phyloP scores from a whole-genome alignment of 2,329 filamentous ascomycete species.

The Trichoderma sp. region DNA sequence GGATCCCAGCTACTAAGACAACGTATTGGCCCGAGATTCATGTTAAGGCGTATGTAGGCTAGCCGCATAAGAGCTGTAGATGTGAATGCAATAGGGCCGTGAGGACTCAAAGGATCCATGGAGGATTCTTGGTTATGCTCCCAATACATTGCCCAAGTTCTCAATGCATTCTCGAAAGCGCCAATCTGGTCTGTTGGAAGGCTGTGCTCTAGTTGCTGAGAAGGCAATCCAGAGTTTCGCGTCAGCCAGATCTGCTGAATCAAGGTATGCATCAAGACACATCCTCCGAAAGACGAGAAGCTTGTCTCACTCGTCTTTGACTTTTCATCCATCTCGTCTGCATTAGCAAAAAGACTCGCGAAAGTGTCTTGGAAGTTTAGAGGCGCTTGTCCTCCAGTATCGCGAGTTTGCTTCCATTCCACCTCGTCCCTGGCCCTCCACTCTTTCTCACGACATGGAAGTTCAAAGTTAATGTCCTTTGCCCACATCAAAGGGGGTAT shows the following conservation, averaged over 20 bases:
- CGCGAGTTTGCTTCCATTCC: not conserved
- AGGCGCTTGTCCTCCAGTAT: not conserved
- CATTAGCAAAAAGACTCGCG: not conserved
- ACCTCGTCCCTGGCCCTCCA: not conserved
- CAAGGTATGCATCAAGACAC: not conserved
- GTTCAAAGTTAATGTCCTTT: not conserved
- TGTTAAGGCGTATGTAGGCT: not conserved
- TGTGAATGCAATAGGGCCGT: not conserved
- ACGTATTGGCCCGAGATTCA: not conserved
- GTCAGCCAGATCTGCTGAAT: not conserved
- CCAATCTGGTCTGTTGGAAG: not conserved
- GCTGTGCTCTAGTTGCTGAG: not conserved
- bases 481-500: not conserved
- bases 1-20: not conserved
- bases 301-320: not conserved
- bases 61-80: constrained; percentile 1
- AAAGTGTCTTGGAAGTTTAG: not conserved
- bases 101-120: not conserved
- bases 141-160: not conserved
- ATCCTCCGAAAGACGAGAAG: not conserved
- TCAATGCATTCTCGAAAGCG: not conserved
- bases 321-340: not conserved
- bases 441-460: not conserved
- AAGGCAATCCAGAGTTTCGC: not conserved
- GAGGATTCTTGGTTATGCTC: not conserved